These are phyloP conservation scores for Penicillium riverlandense DNA, from an alignment of 495 filamentous ascomycete species.

Conservation along the genomic window DNA sequence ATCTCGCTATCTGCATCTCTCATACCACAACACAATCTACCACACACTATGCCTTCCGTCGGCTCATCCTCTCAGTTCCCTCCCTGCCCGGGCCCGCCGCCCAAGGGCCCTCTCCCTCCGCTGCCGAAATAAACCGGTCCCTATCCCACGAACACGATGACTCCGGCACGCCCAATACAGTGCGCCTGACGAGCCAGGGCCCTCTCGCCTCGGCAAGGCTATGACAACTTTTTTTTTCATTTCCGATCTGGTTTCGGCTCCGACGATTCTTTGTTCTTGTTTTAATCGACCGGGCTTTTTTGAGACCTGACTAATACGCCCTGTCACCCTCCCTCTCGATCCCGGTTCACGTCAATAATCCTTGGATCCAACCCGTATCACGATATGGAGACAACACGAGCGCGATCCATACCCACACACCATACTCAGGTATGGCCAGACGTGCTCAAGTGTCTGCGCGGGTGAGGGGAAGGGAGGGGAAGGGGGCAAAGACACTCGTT, in stretches of 20 bases:
- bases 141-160: conserved; percentile 36
- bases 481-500: too few relatives aligned
- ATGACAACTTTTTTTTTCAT: conserved; percentile 17
- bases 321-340: background rate
- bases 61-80: conserved; percentile 59
- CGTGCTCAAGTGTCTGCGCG: too few relatives aligned
- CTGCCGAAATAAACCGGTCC: conserved; percentile 58
- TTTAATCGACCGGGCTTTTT: conserved; percentile 3
- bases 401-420: too few relatives aligned
- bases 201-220: conserved; percentile 25
- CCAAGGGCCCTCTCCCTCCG: conserved; percentile 75
- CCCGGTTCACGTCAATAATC: background rate
- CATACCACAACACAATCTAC: conserved; percentile 1
- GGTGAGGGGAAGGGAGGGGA: too few relatives aligned
- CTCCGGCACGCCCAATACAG: conserved; percentile 18
- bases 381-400: too few relatives aligned
- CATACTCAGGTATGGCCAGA: too few relatives aligned
- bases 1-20: background rate
- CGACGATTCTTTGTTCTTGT: conserved; percentile 12
- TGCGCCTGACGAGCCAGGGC: conserved; percentile 22
- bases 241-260: conserved; percentile 19
- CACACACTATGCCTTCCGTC: conserved; percentile 52
- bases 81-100: conserved; percentile 80
- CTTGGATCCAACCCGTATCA: too few relatives aligned
- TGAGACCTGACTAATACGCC: conserved; percentile 4